Evolutionary conservation across 805 yeast species (phyloP), one percentile per base, ranked within the genome.

Genomic region (Saturnispora sanitii): DNA sequence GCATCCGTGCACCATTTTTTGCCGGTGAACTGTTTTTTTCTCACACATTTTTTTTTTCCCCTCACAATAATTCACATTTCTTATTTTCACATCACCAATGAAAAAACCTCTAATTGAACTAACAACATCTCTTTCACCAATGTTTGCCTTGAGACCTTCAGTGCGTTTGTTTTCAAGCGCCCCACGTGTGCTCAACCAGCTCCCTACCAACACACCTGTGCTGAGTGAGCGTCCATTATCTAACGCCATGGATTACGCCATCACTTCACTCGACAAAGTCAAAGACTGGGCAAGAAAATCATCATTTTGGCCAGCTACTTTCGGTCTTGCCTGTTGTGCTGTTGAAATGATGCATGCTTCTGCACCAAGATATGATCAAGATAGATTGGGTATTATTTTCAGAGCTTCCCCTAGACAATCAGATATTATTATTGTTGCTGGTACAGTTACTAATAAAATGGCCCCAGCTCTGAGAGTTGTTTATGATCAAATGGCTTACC

Each of bases 301-400:
- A 21, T 82, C 92, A 2, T 84, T 84, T 61, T 84, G 95, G 95
- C 95, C 95, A 7, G 88, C 83, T 35, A 84, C 95, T 28, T 84
- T 84, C 62, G 95, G 95, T 26, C 68, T 84, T 56, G 94, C 94
- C 7, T 84, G 95, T 65, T 84, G 95, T 68, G 95, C 95, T 46
- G 94, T 84, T 32, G 95, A 84, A 65, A 84, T 84, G 95, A 84
- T 84, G 95, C 95, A 84, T 60, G 82, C 81, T 29, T 84, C 94
- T 20, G 77, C 94, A 44, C 94, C 95, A 46, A 71, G 95, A 57
- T 84, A 84, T 62, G 95, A 84, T 64, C 94, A 85, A 66, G 95
- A 84, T 67, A 77, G 95, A 61, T 69, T 84, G 59, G 95, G 95
- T 54, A 84, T 84, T 55, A 84, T 84, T 73, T 84, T 84, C 76